These are phyloP conservation scores for Monosporascus sp. DNA, from an alignment of 2,329 filamentous ascomycete species.

Conservation along the genomic window DNA sequence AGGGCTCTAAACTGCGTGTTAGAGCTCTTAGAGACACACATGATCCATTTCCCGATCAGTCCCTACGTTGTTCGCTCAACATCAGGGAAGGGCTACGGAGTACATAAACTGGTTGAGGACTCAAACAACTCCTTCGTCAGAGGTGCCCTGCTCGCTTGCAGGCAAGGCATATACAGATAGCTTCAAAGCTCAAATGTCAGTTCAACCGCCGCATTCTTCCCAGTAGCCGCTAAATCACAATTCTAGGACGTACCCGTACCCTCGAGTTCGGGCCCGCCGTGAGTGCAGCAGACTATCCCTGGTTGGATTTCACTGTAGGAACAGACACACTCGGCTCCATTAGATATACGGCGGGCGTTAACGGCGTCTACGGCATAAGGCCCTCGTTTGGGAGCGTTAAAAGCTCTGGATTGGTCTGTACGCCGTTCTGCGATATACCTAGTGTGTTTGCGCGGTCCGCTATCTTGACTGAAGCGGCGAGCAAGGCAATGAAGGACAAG, in stretches of 20 bases:
- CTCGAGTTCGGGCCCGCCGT: slow-evolving; percentile 13
- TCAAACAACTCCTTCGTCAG: slow-evolving; percentile 10
- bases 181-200: slow-evolving; percentile 5
- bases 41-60: not conserved
- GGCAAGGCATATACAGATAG: slow-evolving; percentile 6
- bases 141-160: slow-evolving; percentile 2
- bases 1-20: not conserved
- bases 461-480: slow-evolving; percentile 1
- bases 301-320: slow-evolving; percentile 17
- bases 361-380: slow-evolving; percentile 13
- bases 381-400: slow-evolving; percentile 5
- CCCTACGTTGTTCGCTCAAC: slow-evolving; percentile 7
- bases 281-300: slow-evolving; percentile 10
- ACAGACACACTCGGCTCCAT: slow-evolving; percentile 16
- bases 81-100: slow-evolving; percentile 4
- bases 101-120: slow-evolving; percentile 8
- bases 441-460: slow-evolving; percentile 15
- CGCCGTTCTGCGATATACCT: slow-evolving; percentile 5
- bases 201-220: slow-evolving; percentile 1
- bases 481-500: slow-evolving; percentile 2
- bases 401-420: slow-evolving; percentile 5
- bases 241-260: no score
- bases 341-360: slow-evolving; percentile 13
- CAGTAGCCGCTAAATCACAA: slow-evolving; percentile 9
- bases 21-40: not conserved